Conservation (phyloP, 2,329 filamentous ascomycete species). For the Cercospora sesami region DNA sequence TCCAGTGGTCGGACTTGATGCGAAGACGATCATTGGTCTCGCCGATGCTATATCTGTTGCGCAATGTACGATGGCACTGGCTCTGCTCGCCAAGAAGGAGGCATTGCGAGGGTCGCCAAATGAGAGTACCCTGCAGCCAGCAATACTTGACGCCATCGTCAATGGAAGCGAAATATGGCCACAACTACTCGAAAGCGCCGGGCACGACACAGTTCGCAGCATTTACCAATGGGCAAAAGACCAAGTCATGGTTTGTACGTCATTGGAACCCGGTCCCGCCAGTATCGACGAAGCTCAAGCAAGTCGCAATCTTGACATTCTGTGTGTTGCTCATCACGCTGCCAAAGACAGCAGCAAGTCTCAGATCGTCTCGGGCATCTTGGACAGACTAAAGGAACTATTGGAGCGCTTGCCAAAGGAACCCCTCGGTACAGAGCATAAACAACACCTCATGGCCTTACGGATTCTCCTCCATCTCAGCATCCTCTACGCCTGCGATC, state of each 20-base stretch:
- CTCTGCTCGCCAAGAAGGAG: slow-evolving; percentile 18
- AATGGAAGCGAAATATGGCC: slow-evolving; percentile 46
- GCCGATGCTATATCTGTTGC: slow-evolving; percentile 31
- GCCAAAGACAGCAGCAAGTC: slow-evolving; percentile 21
- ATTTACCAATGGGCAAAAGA: slow-evolving; percentile 37
- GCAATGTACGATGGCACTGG: slow-evolving; percentile 24
- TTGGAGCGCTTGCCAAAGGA: slow-evolving; percentile 20
- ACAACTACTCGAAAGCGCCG: slow-evolving; percentile 45
- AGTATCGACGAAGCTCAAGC: slow-evolving; percentile 8
- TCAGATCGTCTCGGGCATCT: slow-evolving; percentile 23
- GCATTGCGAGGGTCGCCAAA: slow-evolving; percentile 6
- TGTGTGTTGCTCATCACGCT: slow-evolving; percentile 32
- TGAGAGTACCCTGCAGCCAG: slow-evolving; percentile 27
- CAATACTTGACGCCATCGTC: slow-evolving; percentile 45
- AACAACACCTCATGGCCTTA: slow-evolving; percentile 17
- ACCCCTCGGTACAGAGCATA: slow-evolving; percentile 7
- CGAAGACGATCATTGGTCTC: slow-evolving; percentile 20
- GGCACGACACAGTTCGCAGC: slow-evolving; percentile 29
- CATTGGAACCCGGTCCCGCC: slow-evolving; percentile 3
- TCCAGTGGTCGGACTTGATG: slow-evolving; percentile 13
- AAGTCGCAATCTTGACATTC: slow-evolving; percentile 30
- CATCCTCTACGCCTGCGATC: slow-evolving; percentile 40
- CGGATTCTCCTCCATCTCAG: slow-evolving; percentile 44
- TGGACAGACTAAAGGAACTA: slow-evolving; percentile 32
- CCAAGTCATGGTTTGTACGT: slow-evolving; percentile 35